A percentile compares a stretch with the other conserved stretches of the same genome.
Conservation (phyloP, 2,329 filamentous ascomycete genomes). For the Akanthomyces muscarius region DNA sequence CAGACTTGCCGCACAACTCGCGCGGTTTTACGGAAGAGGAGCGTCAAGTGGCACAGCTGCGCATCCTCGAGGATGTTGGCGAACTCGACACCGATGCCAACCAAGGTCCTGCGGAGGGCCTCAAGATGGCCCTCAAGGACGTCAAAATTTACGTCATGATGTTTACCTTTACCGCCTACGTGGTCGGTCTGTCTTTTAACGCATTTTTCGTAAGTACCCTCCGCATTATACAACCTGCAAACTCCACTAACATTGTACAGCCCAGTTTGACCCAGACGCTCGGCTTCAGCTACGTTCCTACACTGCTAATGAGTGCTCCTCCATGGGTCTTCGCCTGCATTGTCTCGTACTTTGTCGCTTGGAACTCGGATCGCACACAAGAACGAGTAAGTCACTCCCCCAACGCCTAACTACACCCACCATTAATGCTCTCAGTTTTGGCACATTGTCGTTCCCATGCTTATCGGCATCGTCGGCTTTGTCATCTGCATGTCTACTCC, state of each 20-base stretch:
- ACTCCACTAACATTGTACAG: slow-evolving; percentile 25
- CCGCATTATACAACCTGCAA: not conserved
- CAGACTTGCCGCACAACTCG: slow-evolving; percentile 53
- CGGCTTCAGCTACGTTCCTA: slow-evolving; percentile 49
- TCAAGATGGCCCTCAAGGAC: slow-evolving; percentile 57
- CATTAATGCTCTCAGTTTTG: slow-evolving; percentile 42
- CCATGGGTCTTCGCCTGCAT: slow-evolving; percentile 58
- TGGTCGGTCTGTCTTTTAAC: slow-evolving; percentile 55
- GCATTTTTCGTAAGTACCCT: slow-evolving; percentile 48
- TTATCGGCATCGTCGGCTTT: slow-evolving; percentile 52
- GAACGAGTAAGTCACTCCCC: slow-evolving; percentile 41
- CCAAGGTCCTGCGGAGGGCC: slow-evolving; percentile 49
- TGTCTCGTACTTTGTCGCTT: slow-evolving; percentile 51
- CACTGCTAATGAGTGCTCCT: slow-evolving; percentile 52
- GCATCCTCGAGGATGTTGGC: slow-evolving; percentile 55
- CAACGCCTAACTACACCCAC: not conserved
- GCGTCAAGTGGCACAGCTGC: slow-evolving; percentile 48
- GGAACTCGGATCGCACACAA: slow-evolving; percentile 52
- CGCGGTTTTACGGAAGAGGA: slow-evolving; percentile 58
- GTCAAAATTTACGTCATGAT: slow-evolving; percentile 62
- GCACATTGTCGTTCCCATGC: slow-evolving; percentile 53
- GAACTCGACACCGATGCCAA: slow-evolving; percentile 51
- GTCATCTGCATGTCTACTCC: slow-evolving; percentile 56
- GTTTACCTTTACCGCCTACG: slow-evolving; percentile 57
- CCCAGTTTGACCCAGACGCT: slow-evolving; percentile 50